Evolutionary conservation across 108 stramenopile species (phyloP), one percentile per base, ranked within the genome.

Genomic region (Skeletonema menzelii): DNA sequence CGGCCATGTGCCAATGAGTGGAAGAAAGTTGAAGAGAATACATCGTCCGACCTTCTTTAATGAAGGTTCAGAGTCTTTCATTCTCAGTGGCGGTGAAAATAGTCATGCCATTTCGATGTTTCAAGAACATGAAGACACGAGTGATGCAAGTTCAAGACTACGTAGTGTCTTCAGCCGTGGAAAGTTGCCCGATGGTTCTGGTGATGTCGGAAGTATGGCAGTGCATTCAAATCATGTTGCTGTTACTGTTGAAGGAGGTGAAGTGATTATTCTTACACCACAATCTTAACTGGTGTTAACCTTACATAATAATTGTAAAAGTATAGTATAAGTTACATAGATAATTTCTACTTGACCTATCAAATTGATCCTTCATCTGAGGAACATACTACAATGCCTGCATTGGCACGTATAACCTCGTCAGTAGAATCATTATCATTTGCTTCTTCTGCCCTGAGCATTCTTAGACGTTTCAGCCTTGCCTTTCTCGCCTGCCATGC

Each of bases 1-100:
- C 32, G 97, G 95, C 2, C 99, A 99, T 59, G 22, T 85, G 65
- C 81, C 79, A 22, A 13, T 3, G 15, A 64, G 56, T 65, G 67
- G 79, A 2, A 80, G 58, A 31, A 73, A 67, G 24, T 57, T 80
- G 40, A 89, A 87, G 38, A 65, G 72, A 30, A 91, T 91, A 46
- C 88, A 91, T 65, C 80, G 84, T 13, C 91, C 91, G 15, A 49
- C 49, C 15, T 88, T 91, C 65, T 83, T 84, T 27, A 44, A 49
- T 66, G 60, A 63, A 2, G 11, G 27, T 34, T 32, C 77, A 8
- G 65, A 64, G 56, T 46, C 75, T 27, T 88, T 77, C 59, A 72
- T 91, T 65, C 69, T 88, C 17, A 71, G 85, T 19, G 88, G 88
- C 6, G 88, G 91, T 15, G 80, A 91, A 59, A 60, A 72, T 5